phyloP scores from a whole-genome alignment of 345 rosid species.

The Linum tenue region DNA sequence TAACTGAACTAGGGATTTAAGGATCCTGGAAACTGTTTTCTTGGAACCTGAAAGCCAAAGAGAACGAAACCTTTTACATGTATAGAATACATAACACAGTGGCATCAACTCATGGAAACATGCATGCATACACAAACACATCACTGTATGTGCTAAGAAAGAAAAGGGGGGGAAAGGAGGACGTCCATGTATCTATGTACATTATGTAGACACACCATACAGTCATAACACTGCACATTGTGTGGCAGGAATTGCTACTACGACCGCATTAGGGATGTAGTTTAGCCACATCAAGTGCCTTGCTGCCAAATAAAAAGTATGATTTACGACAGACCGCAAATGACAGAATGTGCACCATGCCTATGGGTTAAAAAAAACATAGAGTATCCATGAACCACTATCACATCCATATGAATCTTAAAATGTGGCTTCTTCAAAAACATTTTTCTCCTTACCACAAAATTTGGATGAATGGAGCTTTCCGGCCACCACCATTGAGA shows the following conservation, averaged over 20 bases:
- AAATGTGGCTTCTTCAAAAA: too few relatives aligned
- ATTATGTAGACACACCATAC: background rate
- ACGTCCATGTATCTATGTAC: background rate
- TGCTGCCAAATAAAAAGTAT: background rate
- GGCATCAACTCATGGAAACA: background rate
- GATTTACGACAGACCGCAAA: too few relatives aligned
- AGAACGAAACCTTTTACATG: background rate
- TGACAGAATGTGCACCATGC: too few relatives aligned
- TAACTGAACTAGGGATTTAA: slow-evolving; percentile 47
- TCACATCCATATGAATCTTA: too few relatives aligned
- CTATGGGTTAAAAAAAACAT: too few relatives aligned
- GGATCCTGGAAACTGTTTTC: slow-evolving; percentile 38
- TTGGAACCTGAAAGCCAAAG: slow-evolving; percentile 46
- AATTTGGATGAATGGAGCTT: slow-evolving; percentile 26
- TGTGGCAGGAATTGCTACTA: background rate
- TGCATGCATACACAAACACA: background rate
- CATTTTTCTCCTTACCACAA: slow-evolving; percentile 19
- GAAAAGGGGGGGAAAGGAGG: background rate
- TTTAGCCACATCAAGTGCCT: background rate
- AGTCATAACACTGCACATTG: background rate
- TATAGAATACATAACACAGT: background rate
- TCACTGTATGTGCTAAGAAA: background rate
- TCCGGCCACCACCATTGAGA: slow-evolving; percentile 30
- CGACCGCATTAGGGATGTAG: background rate
- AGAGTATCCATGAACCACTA: too few relatives aligned